Percentiles rank a stretch among this genome's conserved stretches.
phyloP scores from a whole-genome alignment of 2,329 filamentous ascomycete species.

The Capronia americana region DNA sequence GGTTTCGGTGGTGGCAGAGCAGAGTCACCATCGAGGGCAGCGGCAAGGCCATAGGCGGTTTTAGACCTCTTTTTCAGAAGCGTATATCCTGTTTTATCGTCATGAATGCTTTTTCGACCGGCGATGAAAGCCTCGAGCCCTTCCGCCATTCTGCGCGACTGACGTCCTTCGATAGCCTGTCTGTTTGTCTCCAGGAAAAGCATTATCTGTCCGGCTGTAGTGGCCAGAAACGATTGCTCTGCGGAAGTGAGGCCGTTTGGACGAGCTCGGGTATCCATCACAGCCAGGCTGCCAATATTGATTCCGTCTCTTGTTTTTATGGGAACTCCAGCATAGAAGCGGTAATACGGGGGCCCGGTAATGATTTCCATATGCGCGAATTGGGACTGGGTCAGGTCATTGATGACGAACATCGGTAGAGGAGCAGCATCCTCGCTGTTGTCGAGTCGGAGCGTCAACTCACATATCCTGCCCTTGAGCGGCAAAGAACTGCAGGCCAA shows the following conservation, averaged over 20 bases:
- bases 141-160: conserved; percentile 36
- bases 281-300: conserved; percentile 45
- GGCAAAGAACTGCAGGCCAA: conserved; percentile 44
- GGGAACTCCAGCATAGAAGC: conserved; percentile 44
- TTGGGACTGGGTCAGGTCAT: conserved; percentile 45
- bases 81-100: conserved; percentile 39
- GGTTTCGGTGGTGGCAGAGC: background rate
- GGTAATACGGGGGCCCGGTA: conserved; percentile 40
- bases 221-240: conserved; percentile 40
- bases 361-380: conserved; percentile 44
- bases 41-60: background rate
- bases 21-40: background rate
- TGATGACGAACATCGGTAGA: conserved; percentile 42
- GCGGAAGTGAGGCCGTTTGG: conserved; percentile 31
- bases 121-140: conserved; percentile 44
- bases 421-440: conserved; percentile 33
- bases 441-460: conserved; percentile 41
- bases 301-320: conserved; percentile 43
- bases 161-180: conserved; percentile 40
- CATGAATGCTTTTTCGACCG: conserved; percentile 36
- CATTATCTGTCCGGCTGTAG: conserved; percentile 42
- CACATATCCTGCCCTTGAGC: conserved; percentile 45
- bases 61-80: conserved; percentile 17
- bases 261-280: conserved; percentile 40
- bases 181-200: conserved; percentile 43